Conservation (phyloP, 805 yeast genomes). For the Kodamaea lidongshanica region DNA sequence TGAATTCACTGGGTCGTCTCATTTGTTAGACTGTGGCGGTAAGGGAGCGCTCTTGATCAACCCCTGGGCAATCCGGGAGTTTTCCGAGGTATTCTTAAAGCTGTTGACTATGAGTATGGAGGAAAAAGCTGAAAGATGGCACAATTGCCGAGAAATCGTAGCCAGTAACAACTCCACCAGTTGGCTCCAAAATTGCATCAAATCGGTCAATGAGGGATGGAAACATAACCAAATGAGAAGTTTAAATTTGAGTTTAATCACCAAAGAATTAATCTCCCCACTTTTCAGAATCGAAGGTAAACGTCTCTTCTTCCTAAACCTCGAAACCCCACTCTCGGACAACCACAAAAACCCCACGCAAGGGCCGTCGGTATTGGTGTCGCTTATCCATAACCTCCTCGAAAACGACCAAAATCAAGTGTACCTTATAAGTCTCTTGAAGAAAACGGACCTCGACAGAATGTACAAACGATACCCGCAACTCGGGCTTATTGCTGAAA, state of each 20-base stretch:
- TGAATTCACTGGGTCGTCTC: conserved; percentile 93
- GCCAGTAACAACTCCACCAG: conserved; percentile 59
- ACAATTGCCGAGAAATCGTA: conserved; percentile 51
- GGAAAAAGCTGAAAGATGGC: conserved; percentile 63
- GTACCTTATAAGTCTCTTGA: conserved; percentile 63
- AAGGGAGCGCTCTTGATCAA: conserved; percentile 73
- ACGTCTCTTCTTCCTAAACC: conserved; percentile 46
- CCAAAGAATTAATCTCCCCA: conserved; percentile 26
- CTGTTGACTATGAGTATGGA: conserved; percentile 60
- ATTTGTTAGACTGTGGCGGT: conserved; percentile 47
- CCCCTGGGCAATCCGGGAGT: conserved; percentile 79
- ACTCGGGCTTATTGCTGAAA: conserved; percentile 83
- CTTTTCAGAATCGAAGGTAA: conserved; percentile 28
- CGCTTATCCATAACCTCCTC: conserved; percentile 53
- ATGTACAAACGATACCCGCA: conserved; percentile 60
- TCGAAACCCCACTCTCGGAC: conserved; percentile 40
- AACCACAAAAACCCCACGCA: conserved; percentile 6
- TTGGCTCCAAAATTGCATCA: conserved; percentile 63
- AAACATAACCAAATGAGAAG: conserved; percentile 23
- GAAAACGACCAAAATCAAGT: conserved; percentile 57
- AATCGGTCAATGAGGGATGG: conserved; percentile 45
- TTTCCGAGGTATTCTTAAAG: conserved; percentile 54
- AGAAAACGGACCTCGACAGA: conserved; percentile 58
- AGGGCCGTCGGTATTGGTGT: conserved; percentile 42
- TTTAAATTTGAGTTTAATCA: conserved; percentile 25